A percentile compares a stretch with the other conserved stretches of the same genome.
These are phyloP conservation scores for Fraxinus latifolia DNA, from an alignment of 305 asterid genomes.

Conservation along the genomic window DNA sequence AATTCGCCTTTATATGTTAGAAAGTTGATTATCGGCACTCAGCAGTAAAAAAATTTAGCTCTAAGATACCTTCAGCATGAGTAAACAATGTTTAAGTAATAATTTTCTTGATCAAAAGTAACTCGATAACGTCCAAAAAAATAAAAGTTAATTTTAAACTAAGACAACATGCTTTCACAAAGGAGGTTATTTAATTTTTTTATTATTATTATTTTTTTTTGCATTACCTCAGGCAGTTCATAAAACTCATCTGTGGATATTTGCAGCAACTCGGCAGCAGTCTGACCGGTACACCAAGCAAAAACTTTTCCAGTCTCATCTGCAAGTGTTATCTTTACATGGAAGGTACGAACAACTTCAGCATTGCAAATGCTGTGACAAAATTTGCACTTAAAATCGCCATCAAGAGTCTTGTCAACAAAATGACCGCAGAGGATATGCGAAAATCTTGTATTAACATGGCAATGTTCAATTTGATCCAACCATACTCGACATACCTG, in stretches of 20 bases:
- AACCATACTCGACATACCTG: slow-evolving; percentile 89
- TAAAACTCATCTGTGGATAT: slow-evolving; percentile 78
- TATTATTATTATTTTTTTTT: neutral
- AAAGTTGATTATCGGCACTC: neutral
- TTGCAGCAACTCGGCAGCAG: slow-evolving; percentile 90
- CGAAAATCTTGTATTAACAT: slow-evolving; percentile 58
- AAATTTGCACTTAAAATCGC: slow-evolving; percentile 60
- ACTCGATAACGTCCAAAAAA: neutral
- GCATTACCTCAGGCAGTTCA: slow-evolving; percentile 75
- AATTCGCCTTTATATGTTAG: neutral
- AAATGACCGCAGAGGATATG: slow-evolving; percentile 73
- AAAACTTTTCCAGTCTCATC: slow-evolving; percentile 65
- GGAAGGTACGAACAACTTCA: slow-evolving; percentile 59
- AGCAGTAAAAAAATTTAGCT: neutral
- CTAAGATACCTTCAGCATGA: neutral
- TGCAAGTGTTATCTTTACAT: slow-evolving; percentile 58
- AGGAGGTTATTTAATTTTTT: neutral
- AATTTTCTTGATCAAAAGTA: neutral
- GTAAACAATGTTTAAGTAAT: neutral
- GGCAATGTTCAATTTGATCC: slow-evolving; percentile 68
- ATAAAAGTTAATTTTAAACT: neutral
- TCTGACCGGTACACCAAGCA: slow-evolving; percentile 84
- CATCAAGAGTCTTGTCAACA: slow-evolving; percentile 31
- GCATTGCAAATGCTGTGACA: slow-evolving; percentile 50
- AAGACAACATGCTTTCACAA: neutral